Evolutionary conservation across 1,284 basidiomycete species (phyloP), one percentile per base, ranked within the genome.

Genomic region (Microstroma glucosiphilum): DNA sequence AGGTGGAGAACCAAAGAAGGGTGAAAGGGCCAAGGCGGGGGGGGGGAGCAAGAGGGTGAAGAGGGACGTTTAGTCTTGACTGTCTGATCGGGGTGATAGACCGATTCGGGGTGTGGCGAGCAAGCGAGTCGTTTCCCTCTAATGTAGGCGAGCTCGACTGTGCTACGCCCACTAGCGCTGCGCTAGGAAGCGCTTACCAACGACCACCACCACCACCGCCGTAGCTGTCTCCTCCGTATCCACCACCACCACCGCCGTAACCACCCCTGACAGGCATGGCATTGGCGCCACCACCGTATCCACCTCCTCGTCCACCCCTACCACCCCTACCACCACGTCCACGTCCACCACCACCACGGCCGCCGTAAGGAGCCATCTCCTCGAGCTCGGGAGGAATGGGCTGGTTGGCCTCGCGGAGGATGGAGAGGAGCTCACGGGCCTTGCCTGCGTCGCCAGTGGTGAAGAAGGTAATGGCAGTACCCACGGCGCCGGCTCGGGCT

Each of bases 401-500:
- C 40, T 92, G 88, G 80, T 93, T 93, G 56, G 92, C 91, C 82
- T 98, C 94, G 68, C 86, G 85, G 67, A 98, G 82, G 72, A 98
- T 96, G 69, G 82, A 84, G 62, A 97, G 83, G 15, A 98, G 85
- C 78, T 98, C 94, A 57, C 92, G 89, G 17, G 94, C 92, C 70
- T 87, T 87, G 83, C 94, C 96, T 63, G 90, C 88, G 82, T 94
- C 96, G 77, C 96, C 80, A n/a, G 79, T 69, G 1, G 79, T 80
- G 82, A 98, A 94, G 85, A 94, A 97, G 12, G 92, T 96, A 82
- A 90, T 96, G 4, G 92, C 91, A 41, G 87, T 89, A 71, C 92
- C 91, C 80, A 86, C 92, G 83, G 76, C 72, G 59, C 84, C 84
- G 40, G 83, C 84, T 79, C 90, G 89, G 69, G 84, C 84, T 42